These are phyloP conservation scores for Apiospora hydei DNA, from an alignment of 2,329 filamentous ascomycete genomes.

Conservation along the genomic window DNA sequence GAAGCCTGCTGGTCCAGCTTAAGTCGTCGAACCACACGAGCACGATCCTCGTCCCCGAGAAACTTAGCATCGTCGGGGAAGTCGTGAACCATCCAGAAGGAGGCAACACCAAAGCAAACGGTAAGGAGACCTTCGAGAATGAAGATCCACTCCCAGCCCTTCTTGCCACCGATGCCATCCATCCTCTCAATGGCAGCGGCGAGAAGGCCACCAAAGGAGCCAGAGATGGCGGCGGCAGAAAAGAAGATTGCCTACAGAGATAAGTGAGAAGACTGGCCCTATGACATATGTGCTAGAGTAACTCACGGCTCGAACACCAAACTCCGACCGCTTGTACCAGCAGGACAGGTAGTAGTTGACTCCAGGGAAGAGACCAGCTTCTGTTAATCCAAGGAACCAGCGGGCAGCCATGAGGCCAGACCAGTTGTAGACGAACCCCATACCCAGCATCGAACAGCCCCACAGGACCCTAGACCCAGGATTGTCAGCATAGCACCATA, in stretches of 20 bases:
- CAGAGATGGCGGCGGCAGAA: conserved; percentile 80
- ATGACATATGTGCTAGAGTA: conserved; percentile 9
- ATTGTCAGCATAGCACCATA: conserved; percentile 33
- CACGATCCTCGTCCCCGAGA: conserved; percentile 72
- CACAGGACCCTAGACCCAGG: conserved; percentile 58
- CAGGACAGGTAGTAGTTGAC: conserved; percentile 83
- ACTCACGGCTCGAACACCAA: conserved; percentile 72
- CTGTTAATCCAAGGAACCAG: conserved; percentile 76
- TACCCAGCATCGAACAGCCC: conserved; percentile 74
- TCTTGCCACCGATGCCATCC: conserved; percentile 64
- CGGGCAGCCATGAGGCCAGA: conserved; percentile 70
- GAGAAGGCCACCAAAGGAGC: conserved; percentile 78
- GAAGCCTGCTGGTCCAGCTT: conserved; percentile 75
- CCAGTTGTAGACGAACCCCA: conserved; percentile 71
- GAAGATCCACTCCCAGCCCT: conserved; percentile 72
- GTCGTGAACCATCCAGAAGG: conserved; percentile 83
- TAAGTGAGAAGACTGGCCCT: neutral
- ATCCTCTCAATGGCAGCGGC: conserved; percentile 76
- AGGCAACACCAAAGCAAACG: conserved; percentile 69
- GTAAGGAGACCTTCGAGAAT: conserved; percentile 76
- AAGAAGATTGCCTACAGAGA: conserved; percentile 75
- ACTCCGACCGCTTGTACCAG: conserved; percentile 83
- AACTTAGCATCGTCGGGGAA: conserved; percentile 82
- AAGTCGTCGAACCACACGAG: conserved; percentile 75
- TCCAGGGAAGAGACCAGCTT: conserved; percentile 79